Evolutionary conservation across 1,284 basidiomycete species (phyloP).

Genomic region (Wolfiporia cocos): DNA sequence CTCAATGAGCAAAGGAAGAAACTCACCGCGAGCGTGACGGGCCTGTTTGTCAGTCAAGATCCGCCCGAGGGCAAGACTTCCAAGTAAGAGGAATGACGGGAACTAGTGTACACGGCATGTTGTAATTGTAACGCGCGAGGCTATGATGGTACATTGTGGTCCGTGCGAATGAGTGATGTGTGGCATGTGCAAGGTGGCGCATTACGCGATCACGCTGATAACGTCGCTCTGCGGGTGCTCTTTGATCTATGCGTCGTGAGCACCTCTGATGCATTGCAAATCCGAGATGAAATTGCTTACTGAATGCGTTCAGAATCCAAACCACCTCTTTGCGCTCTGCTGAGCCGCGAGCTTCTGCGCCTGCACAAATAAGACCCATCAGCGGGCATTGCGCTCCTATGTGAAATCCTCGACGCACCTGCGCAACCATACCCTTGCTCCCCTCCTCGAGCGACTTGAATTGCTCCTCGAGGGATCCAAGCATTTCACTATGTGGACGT

Average conservation of each 20-base stretch:
- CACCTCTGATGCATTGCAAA: no score
- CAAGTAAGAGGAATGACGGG: background rate
- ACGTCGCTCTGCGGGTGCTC: no score
- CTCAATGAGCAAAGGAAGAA: conserved; percentile 44
- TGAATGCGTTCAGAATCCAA: conserved; percentile 5
- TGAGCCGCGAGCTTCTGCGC: conserved; percentile 9
- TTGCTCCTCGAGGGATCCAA: conserved; percentile 53
- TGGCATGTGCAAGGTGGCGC: no score
- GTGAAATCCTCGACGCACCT: no score
- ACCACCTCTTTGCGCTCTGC: conserved; percentile 9
- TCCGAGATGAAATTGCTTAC: no score
- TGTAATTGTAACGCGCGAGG: no score
- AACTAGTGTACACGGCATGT: background rate
- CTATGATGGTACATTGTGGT: no score
- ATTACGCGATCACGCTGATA: no score
- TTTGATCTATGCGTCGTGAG: no score
- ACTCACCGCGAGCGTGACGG: conserved; percentile 33
- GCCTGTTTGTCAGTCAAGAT: conserved; percentile 24
- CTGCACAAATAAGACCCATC: background rate
- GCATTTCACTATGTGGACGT: conserved; percentile 39
- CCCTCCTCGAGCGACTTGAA: conserved; percentile 59
- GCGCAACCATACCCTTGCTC: conserved; percentile 56
- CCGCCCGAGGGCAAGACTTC: conserved; percentile 14
- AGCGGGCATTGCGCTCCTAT: background rate
- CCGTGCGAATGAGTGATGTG: no score